Conservation (phyloP, 768 basidiomycete genomes). For the Rhizopogon roseolus region DNA sequence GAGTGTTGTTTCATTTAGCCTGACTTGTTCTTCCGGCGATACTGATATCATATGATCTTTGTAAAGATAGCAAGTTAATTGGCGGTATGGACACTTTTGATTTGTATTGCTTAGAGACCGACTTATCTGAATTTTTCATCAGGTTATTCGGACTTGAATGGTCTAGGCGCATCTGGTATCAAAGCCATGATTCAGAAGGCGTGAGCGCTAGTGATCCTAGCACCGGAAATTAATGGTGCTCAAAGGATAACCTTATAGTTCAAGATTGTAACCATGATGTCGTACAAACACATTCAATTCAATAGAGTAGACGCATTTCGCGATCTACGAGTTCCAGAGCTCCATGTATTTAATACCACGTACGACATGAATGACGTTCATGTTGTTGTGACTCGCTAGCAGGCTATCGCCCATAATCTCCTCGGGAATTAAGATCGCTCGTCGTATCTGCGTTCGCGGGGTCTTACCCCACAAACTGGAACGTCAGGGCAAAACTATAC, state of each 20-base stretch:
- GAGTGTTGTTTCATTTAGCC: background rate
- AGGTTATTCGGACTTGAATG: background rate
- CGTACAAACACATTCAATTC: background rate
- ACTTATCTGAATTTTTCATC: too few species aligned
- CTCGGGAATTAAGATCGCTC: background rate
- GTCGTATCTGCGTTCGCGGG: background rate
- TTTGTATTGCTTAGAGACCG: background rate
- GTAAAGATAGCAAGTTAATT: background rate
- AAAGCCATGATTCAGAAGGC: background rate
- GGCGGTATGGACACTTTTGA: background rate
- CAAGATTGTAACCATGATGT: background rate
- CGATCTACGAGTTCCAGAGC: background rate
- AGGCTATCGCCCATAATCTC: background rate
- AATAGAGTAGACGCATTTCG: background rate
- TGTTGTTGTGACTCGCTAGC: background rate
- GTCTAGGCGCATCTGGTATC: background rate
- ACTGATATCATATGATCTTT: background rate
- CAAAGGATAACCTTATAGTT: background rate
- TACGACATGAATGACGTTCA: background rate
- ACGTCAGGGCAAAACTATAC: background rate
- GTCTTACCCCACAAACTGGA: background rate
- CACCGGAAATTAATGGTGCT: background rate
- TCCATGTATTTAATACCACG: background rate
- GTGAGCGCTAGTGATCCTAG: background rate
- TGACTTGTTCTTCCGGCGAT: background rate